These are phyloP conservation scores for Mycena metata DNA, from an alignment of 768 basidiomycete species.

Conservation along the genomic window DNA sequence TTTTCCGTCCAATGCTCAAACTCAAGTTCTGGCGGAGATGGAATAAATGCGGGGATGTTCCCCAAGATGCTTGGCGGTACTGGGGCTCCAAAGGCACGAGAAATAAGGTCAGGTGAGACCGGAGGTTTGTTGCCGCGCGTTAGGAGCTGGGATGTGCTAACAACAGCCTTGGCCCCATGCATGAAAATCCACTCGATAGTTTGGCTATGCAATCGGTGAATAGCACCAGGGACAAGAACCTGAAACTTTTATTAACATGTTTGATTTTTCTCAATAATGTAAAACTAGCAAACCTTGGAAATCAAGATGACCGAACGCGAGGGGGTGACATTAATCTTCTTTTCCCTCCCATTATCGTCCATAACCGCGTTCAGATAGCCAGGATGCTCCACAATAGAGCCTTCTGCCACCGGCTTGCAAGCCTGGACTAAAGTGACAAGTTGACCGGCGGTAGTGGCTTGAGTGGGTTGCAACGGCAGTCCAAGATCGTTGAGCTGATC, in stretches of 20 bases:
- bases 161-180: slow-evolving; percentile 11
- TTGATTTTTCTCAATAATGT: no score
- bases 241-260: not conserved
- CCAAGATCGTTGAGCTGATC: not conserved
- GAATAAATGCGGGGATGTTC: not conserved
- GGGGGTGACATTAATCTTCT: slow-evolving; percentile 1
- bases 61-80: not conserved
- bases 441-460: not conserved
- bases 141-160: slow-evolving; percentile 8
- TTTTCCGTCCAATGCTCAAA: not conserved
- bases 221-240: slow-evolving; percentile 16
- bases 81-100: not conserved
- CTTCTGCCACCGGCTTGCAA: slow-evolving; percentile 15
- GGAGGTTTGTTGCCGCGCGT: not conserved
- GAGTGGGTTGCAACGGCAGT: slow-evolving; percentile 2
- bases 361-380: not conserved
- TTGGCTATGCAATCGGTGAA: slow-evolving; percentile 3
- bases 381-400: not conserved
- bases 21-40: not conserved
- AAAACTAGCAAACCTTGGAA: not conserved
- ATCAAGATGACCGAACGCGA: not conserved
- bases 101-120: not conserved
- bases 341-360: not conserved
- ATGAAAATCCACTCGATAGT: slow-evolving; percentile 21
- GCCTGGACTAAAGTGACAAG: slow-evolving; percentile 5